Percentiles rank a stretch among this genome's conserved stretches.
Evolutionary conservation across 495 filamentous ascomycete species (phyloP).

Genomic region (Massariosphaeria phaeospora): DNA sequence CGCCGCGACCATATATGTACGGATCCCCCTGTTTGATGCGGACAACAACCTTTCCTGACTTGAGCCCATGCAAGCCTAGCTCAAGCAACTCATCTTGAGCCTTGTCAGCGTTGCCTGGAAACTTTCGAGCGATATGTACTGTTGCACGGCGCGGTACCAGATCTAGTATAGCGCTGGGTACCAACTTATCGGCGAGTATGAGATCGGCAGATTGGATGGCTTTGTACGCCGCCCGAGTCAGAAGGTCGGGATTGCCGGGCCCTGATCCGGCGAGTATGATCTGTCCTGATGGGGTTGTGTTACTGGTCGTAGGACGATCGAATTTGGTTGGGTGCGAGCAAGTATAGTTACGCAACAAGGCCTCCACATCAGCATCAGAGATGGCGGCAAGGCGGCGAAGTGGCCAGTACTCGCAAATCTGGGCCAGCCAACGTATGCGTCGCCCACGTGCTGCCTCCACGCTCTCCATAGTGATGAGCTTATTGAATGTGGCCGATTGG

Average conservation of each 20-base stretch:
- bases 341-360: constrained; percentile 64
- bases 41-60: constrained; percentile 71
- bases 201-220: constrained; percentile 81
- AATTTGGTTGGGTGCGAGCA: constrained; percentile 18
- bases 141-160: constrained; percentile 85
- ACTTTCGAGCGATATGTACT: constrained; percentile 91
- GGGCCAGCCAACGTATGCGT: constrained; percentile 85
- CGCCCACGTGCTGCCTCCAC: constrained; percentile 69
- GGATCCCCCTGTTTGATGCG: constrained; percentile 95
- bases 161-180: constrained; percentile 78
- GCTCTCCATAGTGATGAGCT: constrained; percentile 67
- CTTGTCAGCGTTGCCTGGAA: constrained; percentile 90
- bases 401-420: constrained; percentile 99
- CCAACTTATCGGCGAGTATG: constrained; percentile 92
- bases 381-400: constrained; percentile 73
- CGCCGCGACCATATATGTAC: constrained; percentile 91
- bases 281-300: constrained; percentile 46
- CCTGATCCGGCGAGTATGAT: constrained; percentile 92
- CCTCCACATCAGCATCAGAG: constrained; percentile 70
- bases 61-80: constrained; percentile 66
- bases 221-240: constrained; percentile 82
- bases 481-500: constrained; percentile 85
- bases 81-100: constrained; percentile 89
- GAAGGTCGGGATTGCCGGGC: constrained; percentile 83
- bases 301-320: too few species aligned